These are phyloP conservation scores for Talaromyces trachyspermus DNA, from an alignment of 495 filamentous ascomycete species.

Conservation along the genomic window DNA sequence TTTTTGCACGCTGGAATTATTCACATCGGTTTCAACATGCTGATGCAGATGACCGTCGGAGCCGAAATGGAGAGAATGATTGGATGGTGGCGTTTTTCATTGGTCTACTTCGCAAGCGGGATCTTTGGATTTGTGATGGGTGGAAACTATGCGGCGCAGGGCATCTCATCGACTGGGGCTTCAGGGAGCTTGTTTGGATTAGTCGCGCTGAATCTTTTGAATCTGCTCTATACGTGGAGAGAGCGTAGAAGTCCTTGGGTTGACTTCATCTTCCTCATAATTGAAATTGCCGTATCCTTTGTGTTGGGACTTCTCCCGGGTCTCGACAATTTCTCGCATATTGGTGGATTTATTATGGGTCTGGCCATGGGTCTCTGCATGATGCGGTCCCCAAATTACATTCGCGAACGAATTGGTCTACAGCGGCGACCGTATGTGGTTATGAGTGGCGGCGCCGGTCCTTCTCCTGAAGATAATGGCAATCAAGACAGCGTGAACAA, in stretches of 20 bases:
- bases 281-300: slow-evolving; percentile 84
- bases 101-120: slow-evolving; percentile 84
- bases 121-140: slow-evolving; percentile 97
- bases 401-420: slow-evolving; percentile 66
- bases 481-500: slow-evolving; percentile 19
- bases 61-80: slow-evolving; percentile 86
- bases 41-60: slow-evolving; percentile 81
- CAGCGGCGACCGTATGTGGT: slow-evolving; percentile 59
- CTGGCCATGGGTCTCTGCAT: slow-evolving; percentile 78
- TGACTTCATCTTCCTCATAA: slow-evolving; percentile 74
- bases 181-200: slow-evolving; percentile 89
- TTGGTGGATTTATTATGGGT: slow-evolving; percentile 93
- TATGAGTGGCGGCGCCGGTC: slow-evolving; percentile 38
- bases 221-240: slow-evolving; percentile 86
- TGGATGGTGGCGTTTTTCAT: slow-evolving; percentile 72
- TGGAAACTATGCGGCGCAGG: slow-evolving; percentile 79
- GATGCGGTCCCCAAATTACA: slow-evolving; percentile 74
- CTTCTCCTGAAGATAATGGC: slow-evolving; percentile 12
- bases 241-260: slow-evolving; percentile 65
- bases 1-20: slow-evolving; percentile 91
- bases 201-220: slow-evolving; percentile 77
- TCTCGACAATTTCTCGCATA: slow-evolving; percentile 94
- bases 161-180: slow-evolving; percentile 75
- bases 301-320: slow-evolving; percentile 87
- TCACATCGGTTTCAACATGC: slow-evolving; percentile 91